Evolutionary conservation across 768 basidiomycete genomes (phyloP).

Genomic region (Mycena pura): DNA sequence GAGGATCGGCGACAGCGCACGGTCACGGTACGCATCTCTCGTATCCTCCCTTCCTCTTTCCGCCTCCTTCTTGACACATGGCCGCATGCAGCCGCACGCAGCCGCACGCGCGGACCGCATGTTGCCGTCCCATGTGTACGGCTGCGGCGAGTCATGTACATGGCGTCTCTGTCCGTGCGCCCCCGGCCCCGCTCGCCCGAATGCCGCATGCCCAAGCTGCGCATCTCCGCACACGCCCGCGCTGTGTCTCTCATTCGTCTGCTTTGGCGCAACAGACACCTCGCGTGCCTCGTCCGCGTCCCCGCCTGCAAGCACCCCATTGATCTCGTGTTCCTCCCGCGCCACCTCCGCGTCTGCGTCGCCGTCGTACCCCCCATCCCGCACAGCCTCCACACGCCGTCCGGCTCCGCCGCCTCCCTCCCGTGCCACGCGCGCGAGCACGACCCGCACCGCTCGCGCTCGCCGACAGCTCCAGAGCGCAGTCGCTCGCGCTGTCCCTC

Average conservation of each 20-base stretch:
- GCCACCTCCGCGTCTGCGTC: conserved; percentile 2
- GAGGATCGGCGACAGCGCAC: too few species aligned
- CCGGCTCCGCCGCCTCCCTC: not conserved
- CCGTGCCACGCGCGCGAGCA: not conserved
- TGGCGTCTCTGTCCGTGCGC: not conserved
- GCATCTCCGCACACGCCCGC: not conserved
- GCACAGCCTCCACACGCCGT: not conserved
- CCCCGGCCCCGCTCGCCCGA: conserved; percentile 3
- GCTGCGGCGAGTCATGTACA: not conserved
- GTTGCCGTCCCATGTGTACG: not conserved
- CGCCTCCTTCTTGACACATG: too few species aligned
- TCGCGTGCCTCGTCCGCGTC: not conserved
- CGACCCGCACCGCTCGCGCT: conserved; percentile 4
- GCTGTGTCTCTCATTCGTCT: not conserved
- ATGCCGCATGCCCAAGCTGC: conserved; percentile 10
- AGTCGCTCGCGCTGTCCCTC: not conserved
- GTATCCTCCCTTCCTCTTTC: not conserved
- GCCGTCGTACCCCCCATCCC: not conserved
- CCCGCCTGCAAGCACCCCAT: conserved; percentile 1
- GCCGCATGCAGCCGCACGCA: not conserved
- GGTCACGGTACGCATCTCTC: too few species aligned
- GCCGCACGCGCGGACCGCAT: too few species aligned
- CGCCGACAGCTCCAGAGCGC: too few species aligned
- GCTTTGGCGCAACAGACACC: too few species aligned
- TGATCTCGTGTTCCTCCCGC: not conserved